Base-by-base conservation (phyloP, 1,284 basidiomycete genomes). In the Calocybe gambosa region DNA sequence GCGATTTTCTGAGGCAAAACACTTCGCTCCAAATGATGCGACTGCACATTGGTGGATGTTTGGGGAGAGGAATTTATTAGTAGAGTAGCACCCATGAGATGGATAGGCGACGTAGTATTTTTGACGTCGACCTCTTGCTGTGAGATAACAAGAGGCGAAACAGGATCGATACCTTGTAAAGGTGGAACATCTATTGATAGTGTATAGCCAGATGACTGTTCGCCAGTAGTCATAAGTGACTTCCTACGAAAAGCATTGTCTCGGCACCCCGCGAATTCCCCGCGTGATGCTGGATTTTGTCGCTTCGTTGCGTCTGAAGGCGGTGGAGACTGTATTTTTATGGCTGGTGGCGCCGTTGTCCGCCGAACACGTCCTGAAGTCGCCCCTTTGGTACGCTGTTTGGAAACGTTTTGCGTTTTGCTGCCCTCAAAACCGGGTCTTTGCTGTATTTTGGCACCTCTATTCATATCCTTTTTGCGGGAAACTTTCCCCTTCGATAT, bases 341-440 rank as follows among this genome's bases (percentile, higher is more conserved):
- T 10, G 9, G 45, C 26, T 13, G 43, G 47, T 28, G 47, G 47
- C 7, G 21, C 19, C 6, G 36, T 42, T 2, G n/a, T 35, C 18
- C 20, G 47, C 26, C 34, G 26, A 18, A 25, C 21, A 28, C 33
- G 23, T 25, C 16, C 16, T 35, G 37, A 7, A 34, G 13, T 33
- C 9, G 6, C n/a, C 19, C n/a, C 13, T 18, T 34, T 16, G n/a
- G 31, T 13, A 16, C n/a, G 9, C 3, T 7, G 13, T 13, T 16
- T 16, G 15, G 31, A 3, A n/a, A 34, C 4, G 15, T 20, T 26
- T 20, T 29, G 16, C 9, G 3, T 23, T 7, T 5, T 10, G 8
- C 18, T 19, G 18, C 47, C 43, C 13, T 45, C 43, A 19, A 45
- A 49, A 20, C 43, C 47, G 8, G 31, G 10, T 34, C 31, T 34